Evolutionary conservation across 305 asterid species (phyloP).

Genomic region (Nicotiana rustica): DNA sequence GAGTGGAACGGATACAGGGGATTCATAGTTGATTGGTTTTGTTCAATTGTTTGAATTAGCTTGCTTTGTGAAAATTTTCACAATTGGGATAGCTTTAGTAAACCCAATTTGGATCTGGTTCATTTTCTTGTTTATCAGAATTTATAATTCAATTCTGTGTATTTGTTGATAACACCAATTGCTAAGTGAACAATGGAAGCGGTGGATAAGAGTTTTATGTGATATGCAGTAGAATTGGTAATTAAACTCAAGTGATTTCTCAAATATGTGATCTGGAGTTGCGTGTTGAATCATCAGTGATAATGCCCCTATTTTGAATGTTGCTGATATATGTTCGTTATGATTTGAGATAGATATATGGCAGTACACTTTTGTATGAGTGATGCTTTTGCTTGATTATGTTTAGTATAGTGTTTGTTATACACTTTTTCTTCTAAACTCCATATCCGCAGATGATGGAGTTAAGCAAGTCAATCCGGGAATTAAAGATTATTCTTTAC

Average conservation of each 20-base stretch:
- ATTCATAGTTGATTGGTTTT: neutral
- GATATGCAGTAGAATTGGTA: neutral
- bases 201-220: neutral
- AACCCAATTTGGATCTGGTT: slow-evolving; percentile 8
- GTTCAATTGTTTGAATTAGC: slow-evolving; percentile 16
- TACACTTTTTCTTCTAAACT: slow-evolving; percentile 24
- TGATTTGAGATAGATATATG: neutral
- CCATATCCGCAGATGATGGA: slow-evolving; percentile 63
- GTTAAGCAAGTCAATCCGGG: slow-evolving; percentile 74
- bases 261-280: slow-evolving; percentile 12
- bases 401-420: neutral
- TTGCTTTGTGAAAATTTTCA: neutral
- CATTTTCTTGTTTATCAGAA: neutral
- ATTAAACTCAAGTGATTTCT: neutral
- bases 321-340: neutral
- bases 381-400: neutral
- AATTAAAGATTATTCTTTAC: slow-evolving; percentile 69
- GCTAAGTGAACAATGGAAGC: neutral
- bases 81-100: slow-evolving; percentile 2
- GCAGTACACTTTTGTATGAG: neutral
- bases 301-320: slow-evolving; percentile 16
- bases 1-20: neutral
- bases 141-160: neutral
- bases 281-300: neutral
- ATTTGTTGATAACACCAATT: neutral